Evolutionary conservation across 257 asterid genomes (phyloP).

Genomic region (Fraxinus pennsylvanica): DNA sequence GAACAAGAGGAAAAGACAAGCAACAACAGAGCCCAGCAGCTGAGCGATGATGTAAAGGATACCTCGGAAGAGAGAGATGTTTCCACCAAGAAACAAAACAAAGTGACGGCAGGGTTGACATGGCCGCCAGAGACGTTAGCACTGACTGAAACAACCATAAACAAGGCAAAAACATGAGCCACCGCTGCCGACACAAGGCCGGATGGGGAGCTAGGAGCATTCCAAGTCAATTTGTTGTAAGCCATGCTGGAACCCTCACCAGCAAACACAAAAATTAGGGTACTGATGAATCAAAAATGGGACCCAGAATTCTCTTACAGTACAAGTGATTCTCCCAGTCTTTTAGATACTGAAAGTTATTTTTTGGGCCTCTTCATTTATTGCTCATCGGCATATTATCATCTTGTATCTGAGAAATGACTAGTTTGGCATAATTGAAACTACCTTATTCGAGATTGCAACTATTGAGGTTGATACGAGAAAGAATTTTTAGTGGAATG

Average conservation of each 20-base stretch:
- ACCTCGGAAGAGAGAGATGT: constrained; percentile 59
- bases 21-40: constrained; percentile 55
- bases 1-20: constrained; percentile 58
- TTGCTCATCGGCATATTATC: not conserved
- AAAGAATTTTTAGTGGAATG: not conserved
- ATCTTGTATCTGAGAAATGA: not conserved
- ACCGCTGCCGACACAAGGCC: constrained; percentile 56
- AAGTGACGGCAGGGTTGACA: constrained; percentile 73
- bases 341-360: not conserved
- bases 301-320: not conserved
- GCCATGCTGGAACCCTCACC: constrained; percentile 66
- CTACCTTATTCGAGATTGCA: not conserved
- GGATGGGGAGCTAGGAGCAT: constrained; percentile 32
- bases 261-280: constrained; percentile 60
- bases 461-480: not conserved
- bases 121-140: constrained; percentile 78
- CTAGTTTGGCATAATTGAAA: not conserved
- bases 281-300: constrained; percentile 33
- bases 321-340: not conserved
- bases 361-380: not conserved
- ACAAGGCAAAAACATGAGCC: constrained; percentile 53
- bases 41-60: constrained; percentile 62
- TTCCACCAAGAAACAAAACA: constrained; percentile 66
- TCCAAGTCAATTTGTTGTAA: constrained; percentile 43
- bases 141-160: constrained; percentile 46